Evolutionary conservation across 768 basidiomycete genomes (phyloP), one percentile per base, ranked within the genome.

Genomic region (Tylopilus balloui): DNA sequence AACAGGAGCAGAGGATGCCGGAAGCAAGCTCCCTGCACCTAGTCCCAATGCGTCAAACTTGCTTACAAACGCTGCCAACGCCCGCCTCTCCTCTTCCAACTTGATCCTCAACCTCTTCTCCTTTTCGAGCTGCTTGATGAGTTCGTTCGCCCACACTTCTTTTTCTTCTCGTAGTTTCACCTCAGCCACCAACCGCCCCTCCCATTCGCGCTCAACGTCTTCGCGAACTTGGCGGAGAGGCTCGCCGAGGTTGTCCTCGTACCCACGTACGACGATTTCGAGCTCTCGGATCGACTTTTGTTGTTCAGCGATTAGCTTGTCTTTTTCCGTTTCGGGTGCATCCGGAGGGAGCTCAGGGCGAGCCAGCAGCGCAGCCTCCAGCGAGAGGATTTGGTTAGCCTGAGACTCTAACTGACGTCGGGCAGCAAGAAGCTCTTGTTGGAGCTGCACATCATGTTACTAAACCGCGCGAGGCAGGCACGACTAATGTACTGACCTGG

Each of bases 351-450:
- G 67, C 29, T 78, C 75, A 0, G 90, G 87, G 4, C 88, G 79
- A 7, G 86, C 77, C 2, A 80, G 76, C 6, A 95, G 74, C 0
- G 89, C 80, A 0, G 80, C 83, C 65, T 93, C 88, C 3, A 95
- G 77, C 0, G 89, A 87, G 2, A 92, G 75, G 41, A 95, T 90
- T 57, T 94, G 89, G 7, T 78, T 84, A 0, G 83, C 78, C 58
- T 95, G 92, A 0, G 86, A 79, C 36, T 92, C 86, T 29, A 95
- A 68, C 54, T 92, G 80, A 17, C 83, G 77, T 23, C 87, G 78
- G 1, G 90, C 83, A 0, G 82, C 74, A 15, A 94, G 81, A 15
- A 95, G 78, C 52, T 93, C 89, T 74, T 94, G 88, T 71, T 93
- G 91, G 1, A 95, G 75, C 84, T 92, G 36, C 15, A 19, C 4